Conservation (phyloP, 2,329 filamentous ascomycete genomes). For the Trichocomaceae sp. region DNA sequence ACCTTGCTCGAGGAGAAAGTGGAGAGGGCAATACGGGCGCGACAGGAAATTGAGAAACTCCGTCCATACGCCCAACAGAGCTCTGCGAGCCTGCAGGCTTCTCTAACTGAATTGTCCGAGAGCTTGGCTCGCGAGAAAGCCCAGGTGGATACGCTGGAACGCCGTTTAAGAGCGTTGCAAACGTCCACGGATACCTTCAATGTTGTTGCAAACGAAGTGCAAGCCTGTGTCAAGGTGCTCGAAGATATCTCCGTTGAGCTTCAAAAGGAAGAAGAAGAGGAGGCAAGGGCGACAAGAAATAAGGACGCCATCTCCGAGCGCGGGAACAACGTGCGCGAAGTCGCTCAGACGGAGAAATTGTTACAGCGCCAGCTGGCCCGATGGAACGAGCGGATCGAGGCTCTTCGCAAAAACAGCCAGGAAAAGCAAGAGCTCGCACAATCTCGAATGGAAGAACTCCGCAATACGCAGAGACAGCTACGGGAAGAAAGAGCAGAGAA, state of each 20-base stretch:
- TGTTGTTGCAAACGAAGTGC: conserved; percentile 76
- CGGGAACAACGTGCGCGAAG: conserved; percentile 81
- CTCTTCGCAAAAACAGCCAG: conserved; percentile 70
- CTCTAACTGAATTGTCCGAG: conserved; percentile 72
- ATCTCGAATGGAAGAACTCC: conserved; percentile 82
- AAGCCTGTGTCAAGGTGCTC: conserved; percentile 78
- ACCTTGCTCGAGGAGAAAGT: conserved; percentile 47
- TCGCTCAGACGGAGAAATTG: conserved; percentile 79
- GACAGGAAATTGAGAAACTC: conserved; percentile 82
- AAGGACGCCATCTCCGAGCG: conserved; percentile 81
- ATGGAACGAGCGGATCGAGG: conserved; percentile 80
- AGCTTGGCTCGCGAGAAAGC: conserved; percentile 70
- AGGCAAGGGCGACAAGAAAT: conserved; percentile 70
- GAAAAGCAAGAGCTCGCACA: conserved; percentile 76
- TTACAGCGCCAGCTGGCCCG: conserved; percentile 77
- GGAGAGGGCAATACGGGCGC: conserved; percentile 54
- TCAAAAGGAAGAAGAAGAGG: conserved; percentile 84
- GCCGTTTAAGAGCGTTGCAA: conserved; percentile 79
- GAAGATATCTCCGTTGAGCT: conserved; percentile 82
- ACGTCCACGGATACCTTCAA: conserved; percentile 86
- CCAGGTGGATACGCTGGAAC: conserved; percentile 81
- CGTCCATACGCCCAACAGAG: conserved; percentile 89
- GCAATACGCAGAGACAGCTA: conserved; percentile 69
- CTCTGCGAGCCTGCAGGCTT: conserved; percentile 72
- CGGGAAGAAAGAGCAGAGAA: conserved; percentile 81